Conservation (phyloP, 805 yeast genomes). For the Wickerhamiella domercqiae region DNA sequence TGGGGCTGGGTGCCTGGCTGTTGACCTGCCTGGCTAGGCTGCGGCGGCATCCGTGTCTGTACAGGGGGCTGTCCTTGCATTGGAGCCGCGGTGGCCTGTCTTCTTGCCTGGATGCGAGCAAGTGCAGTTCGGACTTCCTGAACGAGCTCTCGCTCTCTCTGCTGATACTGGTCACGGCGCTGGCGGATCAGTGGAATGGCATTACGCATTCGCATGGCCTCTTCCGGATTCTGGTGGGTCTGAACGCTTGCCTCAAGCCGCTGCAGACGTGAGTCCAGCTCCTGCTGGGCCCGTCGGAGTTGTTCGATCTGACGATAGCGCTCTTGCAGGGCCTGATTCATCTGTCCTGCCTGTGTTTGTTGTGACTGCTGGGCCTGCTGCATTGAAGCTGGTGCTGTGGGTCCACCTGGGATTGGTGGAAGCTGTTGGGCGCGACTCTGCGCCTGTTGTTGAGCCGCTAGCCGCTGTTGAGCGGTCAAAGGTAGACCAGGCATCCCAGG, state of each 20-base stretch:
- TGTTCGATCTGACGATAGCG: constrained; percentile 16
- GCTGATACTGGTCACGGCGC: constrained; percentile 12
- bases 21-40: not conserved
- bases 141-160: constrained; percentile 14
- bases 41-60: not conserved
- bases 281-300: constrained; percentile 9
- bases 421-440: constrained; percentile 11
- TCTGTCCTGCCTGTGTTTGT: constrained; percentile 10
- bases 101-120: constrained; percentile 4
- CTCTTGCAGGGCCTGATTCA: constrained; percentile 16
- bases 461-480: constrained; percentile 6
- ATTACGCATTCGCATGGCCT: constrained; percentile 11
- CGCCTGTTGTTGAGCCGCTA: constrained; percentile 13
- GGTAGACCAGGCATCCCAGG: constrained; percentile 5
- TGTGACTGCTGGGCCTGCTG: constrained; percentile 4
- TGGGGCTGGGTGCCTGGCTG: not conserved
- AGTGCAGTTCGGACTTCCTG: constrained; percentile 11
- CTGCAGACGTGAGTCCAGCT: constrained; percentile 10
- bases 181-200: constrained; percentile 8
- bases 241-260: constrained; percentile 9
- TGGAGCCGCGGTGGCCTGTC: constrained; percentile 9
- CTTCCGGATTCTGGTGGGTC: constrained; percentile 7
- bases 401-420: constrained; percentile 13
- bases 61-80: not conserved
- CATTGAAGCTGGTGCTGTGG: constrained; percentile 5